Conservation (phyloP, 2,329 filamentous ascomycete genomes). For the Elsinoe fawcettii region DNA sequence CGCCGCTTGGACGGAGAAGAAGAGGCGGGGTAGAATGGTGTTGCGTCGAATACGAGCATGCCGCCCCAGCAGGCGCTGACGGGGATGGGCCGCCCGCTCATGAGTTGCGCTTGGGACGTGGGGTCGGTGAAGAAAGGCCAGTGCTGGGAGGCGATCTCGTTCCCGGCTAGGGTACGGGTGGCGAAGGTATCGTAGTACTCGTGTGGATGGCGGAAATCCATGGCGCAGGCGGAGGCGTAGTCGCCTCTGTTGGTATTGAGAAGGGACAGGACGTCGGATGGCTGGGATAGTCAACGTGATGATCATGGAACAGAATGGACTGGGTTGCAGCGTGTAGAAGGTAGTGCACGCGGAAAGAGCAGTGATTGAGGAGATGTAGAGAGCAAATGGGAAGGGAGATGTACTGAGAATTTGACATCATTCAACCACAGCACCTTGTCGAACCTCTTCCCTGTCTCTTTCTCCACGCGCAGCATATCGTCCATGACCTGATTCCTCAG, state of each 20-base stretch:
- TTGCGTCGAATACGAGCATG: slow-evolving; percentile 47
- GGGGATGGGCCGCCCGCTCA: slow-evolving; percentile 46
- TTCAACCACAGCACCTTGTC: slow-evolving; percentile 57
- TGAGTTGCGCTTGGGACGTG: slow-evolving; percentile 47
- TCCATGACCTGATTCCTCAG: slow-evolving; percentile 57
- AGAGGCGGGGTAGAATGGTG: slow-evolving; percentile 43
- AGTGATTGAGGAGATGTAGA: not conserved
- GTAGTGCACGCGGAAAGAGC: not conserved
- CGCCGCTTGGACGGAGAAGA: not conserved
- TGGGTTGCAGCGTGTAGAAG: not conserved
- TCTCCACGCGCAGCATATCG: slow-evolving; percentile 47
- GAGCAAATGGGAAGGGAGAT: not conserved
- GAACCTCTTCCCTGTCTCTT: slow-evolving; percentile 44
- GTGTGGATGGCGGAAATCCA: slow-evolving; percentile 51
- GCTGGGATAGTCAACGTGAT: slow-evolving; percentile 28
- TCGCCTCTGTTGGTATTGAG: slow-evolving; percentile 51
- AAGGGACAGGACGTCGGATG: slow-evolving; percentile 48
- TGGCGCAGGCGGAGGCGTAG: slow-evolving; percentile 55
- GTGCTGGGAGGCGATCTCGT: slow-evolving; percentile 44
- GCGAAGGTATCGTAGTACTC: slow-evolving; percentile 58
- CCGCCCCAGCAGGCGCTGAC: slow-evolving; percentile 65
- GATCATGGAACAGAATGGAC: not conserved
- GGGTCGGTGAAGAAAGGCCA: slow-evolving; percentile 54
- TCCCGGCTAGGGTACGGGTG: slow-evolving; percentile 47
- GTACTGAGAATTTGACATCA: slow-evolving; percentile 54